phyloP scores from a whole-genome alignment of 1,139 yeast genomes.

The Citeromyces hawaiiensis region DNA sequence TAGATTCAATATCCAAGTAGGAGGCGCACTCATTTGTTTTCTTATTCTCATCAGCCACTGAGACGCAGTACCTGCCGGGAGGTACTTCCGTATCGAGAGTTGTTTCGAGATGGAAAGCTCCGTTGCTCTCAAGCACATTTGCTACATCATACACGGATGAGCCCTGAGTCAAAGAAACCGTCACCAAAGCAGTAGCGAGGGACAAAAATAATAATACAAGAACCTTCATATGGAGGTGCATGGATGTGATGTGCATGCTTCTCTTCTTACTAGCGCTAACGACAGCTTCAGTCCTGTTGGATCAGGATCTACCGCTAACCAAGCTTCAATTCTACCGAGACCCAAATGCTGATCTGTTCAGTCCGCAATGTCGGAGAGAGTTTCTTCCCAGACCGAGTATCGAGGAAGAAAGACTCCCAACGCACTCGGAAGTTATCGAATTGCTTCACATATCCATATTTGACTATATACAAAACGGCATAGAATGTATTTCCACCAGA shows the following conservation, averaged over 20 bases:
- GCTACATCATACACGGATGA: too few species aligned
- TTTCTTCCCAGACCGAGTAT: neutral
- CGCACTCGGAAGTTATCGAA: too few species aligned
- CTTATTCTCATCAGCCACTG: neutral
- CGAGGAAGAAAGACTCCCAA: too few species aligned
- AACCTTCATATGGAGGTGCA: too few species aligned
- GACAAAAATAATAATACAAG: too few species aligned
- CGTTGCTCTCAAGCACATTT: too few species aligned
- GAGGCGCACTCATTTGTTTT: neutral
- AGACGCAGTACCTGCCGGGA: neutral
- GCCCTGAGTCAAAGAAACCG: too few species aligned
- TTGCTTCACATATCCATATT: too few species aligned
- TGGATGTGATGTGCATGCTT: neutral
- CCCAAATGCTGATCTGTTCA: neutral
- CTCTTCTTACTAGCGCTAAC: neutral
- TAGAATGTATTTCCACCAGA: slow-evolving; percentile 4
- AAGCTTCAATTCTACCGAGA: neutral
- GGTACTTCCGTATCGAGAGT: neutral
- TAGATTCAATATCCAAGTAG: neutral
- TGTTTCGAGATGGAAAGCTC: too few species aligned
- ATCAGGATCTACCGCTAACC: neutral
- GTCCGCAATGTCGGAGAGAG: neutral
- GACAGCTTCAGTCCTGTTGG: neutral
- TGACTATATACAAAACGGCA: neutral
- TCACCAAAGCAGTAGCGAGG: too few species aligned